Conservation (phyloP, 2,329 filamentous ascomycete species). For the Chlorencoelia australis region DNA sequence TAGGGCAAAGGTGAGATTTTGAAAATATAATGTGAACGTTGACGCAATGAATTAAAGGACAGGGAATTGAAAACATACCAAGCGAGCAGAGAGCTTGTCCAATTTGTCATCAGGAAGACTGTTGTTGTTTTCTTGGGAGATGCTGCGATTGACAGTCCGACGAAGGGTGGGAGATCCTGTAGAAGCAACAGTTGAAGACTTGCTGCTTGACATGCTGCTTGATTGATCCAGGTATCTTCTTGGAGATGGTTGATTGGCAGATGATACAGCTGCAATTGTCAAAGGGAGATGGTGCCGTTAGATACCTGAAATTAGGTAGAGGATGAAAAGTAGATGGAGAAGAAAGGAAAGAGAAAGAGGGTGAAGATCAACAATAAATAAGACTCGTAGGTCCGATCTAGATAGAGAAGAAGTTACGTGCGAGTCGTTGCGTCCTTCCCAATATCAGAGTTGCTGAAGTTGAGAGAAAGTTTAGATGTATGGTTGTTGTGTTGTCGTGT, state of each 20-base stretch:
- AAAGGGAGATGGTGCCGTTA: constrained; percentile 3
- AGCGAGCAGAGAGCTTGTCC: constrained; percentile 12
- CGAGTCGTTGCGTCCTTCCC: too few species aligned
- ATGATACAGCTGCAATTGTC: not conserved
- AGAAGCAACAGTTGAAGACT: constrained; percentile 19
- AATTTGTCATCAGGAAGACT: constrained; percentile 15
- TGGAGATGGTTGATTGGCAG: constrained; percentile 7
- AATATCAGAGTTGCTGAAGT: too few species aligned
- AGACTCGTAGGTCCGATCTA: constrained; percentile 24
- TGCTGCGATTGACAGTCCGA: constrained; percentile 27
- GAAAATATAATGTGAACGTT: not conserved
- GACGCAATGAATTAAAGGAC: not conserved
- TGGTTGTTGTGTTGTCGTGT: too few species aligned
- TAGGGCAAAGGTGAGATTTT: not conserved
- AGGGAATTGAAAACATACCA: constrained; percentile 3
- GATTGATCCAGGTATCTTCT: constrained; percentile 6
- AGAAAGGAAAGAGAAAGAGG: constrained; percentile 15
- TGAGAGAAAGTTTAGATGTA: too few species aligned
- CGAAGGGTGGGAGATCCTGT: constrained; percentile 35
- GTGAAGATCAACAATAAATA: constrained; percentile 22
- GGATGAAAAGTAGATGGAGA: constrained; percentile 17
- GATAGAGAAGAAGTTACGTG: constrained; percentile 24
- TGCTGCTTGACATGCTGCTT: constrained; percentile 31
- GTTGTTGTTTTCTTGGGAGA: constrained; percentile 29
- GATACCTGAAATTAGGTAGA: constrained; percentile 15